Percentiles rank a stretch among this genome's conserved stretches.
Conservation (phyloP, 371 early-diverging fungal species). For the Rhizopus sp. region DNA sequence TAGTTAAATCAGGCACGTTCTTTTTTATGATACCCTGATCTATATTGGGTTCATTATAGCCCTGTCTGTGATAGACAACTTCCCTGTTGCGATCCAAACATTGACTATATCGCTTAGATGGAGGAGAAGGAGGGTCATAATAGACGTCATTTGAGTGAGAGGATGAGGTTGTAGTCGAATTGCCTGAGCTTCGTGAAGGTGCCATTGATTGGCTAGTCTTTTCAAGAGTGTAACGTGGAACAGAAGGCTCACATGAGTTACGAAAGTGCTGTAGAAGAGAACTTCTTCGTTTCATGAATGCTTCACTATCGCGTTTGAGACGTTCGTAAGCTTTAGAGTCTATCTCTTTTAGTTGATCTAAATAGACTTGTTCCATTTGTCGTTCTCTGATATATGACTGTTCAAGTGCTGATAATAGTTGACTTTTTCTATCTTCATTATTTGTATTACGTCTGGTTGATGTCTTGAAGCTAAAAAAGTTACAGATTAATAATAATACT, state of each 20-base stretch:
- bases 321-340: neutral
- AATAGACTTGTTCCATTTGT: neutral
- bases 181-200: neutral
- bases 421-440: conserved; percentile 1
- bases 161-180: conserved; percentile 12
- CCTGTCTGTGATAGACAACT: neutral
- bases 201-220: neutral
- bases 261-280: neutral
- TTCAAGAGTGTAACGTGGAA: neutral
- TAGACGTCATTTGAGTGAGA: conserved; percentile 15
- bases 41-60: no score
- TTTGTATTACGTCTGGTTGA: neutral
- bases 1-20: no score
- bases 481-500: no score
- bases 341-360: conserved; percentile 3
- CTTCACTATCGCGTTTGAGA: neutral
- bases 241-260: neutral
- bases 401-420: conserved; percentile 7
- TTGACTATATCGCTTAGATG: neutral
- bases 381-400: neutral
- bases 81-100: neutral
- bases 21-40: no score
- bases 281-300: neutral
- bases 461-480: neutral
- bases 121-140: conserved; percentile 13